Evolutionary conservation across 108 stramenopile genomes (phyloP).

Genomic region (Skeletonema grethae): DNA sequence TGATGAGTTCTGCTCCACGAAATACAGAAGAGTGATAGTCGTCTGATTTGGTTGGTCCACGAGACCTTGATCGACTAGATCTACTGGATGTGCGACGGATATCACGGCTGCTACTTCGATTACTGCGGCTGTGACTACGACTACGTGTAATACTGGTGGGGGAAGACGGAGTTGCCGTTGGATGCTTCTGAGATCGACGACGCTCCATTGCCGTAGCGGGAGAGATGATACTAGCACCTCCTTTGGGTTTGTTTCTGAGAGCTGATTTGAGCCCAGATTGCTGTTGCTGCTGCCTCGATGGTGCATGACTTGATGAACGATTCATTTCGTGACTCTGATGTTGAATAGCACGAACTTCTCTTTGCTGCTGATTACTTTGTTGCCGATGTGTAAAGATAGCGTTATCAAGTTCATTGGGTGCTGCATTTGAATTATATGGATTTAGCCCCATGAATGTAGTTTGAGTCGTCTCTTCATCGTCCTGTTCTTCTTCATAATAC

Average conservation of each 20-base stretch:
- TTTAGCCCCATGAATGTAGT: constrained; percentile 19
- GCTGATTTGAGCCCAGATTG: neutral
- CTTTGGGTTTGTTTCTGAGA: neutral
- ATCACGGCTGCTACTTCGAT: constrained; percentile 15
- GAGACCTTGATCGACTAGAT: constrained; percentile 15
- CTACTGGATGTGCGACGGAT: constrained; percentile 13
- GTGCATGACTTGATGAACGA: constrained; percentile 1
- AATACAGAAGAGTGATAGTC: constrained; percentile 33
- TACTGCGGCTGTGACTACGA: constrained; percentile 15
- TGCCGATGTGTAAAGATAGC: neutral
- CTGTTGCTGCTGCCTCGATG: neutral
- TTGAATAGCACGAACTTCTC: neutral
- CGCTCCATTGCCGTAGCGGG: constrained; percentile 25
- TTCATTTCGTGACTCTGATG: neutral
- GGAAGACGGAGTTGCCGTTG: constrained; percentile 1
- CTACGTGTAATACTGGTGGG: neutral
- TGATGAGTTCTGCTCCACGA: constrained; percentile 44
- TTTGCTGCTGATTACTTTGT: constrained; percentile 4
- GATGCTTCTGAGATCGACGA: constrained; percentile 13
- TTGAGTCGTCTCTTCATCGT: constrained; percentile 19
- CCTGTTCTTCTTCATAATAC: neutral
- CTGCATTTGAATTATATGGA: constrained; percentile 14
- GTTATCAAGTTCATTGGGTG: neutral
- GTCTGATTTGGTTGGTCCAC: constrained; percentile 16
- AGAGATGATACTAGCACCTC: constrained; percentile 9